Evolutionary conservation across 225 moss, liverwort and hornwort genomes (phyloP).

Genomic region (Climacium dendroides): DNA sequence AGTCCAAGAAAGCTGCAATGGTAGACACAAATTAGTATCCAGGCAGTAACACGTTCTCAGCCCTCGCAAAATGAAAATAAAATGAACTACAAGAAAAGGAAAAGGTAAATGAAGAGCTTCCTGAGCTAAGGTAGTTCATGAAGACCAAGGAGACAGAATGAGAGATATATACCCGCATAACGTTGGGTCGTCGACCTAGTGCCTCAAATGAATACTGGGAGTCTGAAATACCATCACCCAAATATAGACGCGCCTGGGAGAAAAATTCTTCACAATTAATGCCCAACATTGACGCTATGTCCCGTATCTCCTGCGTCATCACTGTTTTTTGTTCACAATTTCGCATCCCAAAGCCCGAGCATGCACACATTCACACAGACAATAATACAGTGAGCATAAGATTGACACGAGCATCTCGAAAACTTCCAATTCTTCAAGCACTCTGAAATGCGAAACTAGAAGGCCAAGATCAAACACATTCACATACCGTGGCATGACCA

Average conservation of each 20-base stretch:
- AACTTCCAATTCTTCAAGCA: not conserved
- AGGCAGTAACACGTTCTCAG: not conserved
- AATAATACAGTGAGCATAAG: not conserved
- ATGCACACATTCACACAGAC: not conserved
- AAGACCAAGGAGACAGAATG: not conserved
- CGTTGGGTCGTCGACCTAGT: not conserved
- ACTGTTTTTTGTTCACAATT: conserved; percentile 13
- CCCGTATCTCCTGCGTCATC: conserved; percentile 13
- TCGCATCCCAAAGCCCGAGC: not conserved
- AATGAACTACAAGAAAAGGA: not conserved
- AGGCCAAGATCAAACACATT: not conserved
- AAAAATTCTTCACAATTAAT: conserved; percentile 16
- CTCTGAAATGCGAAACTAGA: not conserved
- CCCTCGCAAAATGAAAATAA: not conserved
- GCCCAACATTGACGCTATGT: conserved; percentile 4
- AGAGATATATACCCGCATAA: conserved; percentile 28
- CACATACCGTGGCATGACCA: conserved; percentile 33
- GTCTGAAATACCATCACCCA: conserved; percentile 8
- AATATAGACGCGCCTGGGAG: conserved; percentile 2
- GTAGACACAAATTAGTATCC: not conserved
- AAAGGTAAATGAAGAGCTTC: not conserved
- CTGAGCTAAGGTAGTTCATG: not conserved
- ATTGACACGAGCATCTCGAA: not conserved
- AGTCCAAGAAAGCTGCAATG: conserved; percentile 37
- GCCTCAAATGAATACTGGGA: conserved; percentile 19